phyloP scores from a whole-genome alignment of 257 asterid genomes.

The Nicotiana undulata region DNA sequence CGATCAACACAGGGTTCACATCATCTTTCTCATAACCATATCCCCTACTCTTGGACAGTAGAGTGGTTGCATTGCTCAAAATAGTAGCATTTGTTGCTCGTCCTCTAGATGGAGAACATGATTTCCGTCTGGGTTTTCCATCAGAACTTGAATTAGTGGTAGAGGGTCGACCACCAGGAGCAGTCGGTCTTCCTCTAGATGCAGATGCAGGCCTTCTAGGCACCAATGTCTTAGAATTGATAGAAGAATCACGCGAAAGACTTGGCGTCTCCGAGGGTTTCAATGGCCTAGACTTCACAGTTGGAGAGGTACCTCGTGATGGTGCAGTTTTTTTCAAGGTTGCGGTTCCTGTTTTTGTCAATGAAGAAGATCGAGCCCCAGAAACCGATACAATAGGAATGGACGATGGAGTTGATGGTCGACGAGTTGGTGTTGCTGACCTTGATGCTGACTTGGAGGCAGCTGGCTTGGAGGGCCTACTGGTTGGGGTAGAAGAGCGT shows the following conservation, averaged over 20 bases:
- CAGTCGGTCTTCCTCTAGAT: conserved; percentile 41
- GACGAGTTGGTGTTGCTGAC: conserved; percentile 49
- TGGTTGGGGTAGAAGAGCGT: conserved; percentile 41
- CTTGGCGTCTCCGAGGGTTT: conserved; percentile 29
- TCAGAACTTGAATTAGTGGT: conserved; percentile 10
- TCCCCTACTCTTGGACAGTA: conserved; percentile 45
- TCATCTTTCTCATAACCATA: conserved; percentile 31
- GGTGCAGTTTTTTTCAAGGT: conserved; percentile 21
- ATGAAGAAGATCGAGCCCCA: conserved; percentile 19
- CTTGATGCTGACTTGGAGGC: conserved; percentile 38
- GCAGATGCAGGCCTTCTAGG: conserved; percentile 69
- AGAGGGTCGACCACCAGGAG: conserved; percentile 20
- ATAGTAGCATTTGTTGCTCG: conserved; percentile 19
- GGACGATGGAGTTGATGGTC: conserved; percentile 26
- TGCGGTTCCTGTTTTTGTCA: conserved; percentile 22
- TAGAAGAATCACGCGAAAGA: conserved; percentile 25
- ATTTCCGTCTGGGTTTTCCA: conserved; percentile 40
- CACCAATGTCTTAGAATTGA: conserved; percentile 16
- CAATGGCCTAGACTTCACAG: conserved; percentile 47
- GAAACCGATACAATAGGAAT: conserved; percentile 19
- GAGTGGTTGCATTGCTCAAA: conserved; percentile 21
- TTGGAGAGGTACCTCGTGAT: conserved; percentile 42
- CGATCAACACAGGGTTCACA: conserved; percentile 71
- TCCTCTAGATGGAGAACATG: conserved; percentile 56
- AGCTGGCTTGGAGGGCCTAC: conserved; percentile 30